Evolutionary conservation across 2,329 filamentous ascomycete genomes (phyloP).

Genomic region (Paraphoma sp.): DNA sequence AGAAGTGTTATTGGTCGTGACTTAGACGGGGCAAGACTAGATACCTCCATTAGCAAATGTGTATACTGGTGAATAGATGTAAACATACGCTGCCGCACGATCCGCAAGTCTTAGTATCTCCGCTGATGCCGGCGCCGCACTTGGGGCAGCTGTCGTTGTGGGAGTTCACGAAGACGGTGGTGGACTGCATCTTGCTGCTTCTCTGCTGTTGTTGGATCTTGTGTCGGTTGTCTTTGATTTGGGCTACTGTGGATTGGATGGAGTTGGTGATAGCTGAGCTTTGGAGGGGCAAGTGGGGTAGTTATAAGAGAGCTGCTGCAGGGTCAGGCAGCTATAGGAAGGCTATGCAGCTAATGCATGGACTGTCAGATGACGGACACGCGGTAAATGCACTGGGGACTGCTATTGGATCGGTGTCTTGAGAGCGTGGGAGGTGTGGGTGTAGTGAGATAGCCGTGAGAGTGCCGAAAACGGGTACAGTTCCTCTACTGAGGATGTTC

Average conservation of each 20-base stretch:
- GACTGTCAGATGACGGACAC: constrained; percentile 39
- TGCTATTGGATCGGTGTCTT: constrained; percentile 29
- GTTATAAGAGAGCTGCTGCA: constrained; percentile 32
- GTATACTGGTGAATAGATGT: no score
- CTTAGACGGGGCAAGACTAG: constrained; percentile 35
- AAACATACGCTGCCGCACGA: constrained; percentile 48
- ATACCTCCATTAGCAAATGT: not conserved
- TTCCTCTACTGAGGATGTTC: no score
- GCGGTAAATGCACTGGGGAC: constrained; percentile 22
- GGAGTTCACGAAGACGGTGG: constrained; percentile 35
- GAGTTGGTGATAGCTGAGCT: constrained; percentile 16
- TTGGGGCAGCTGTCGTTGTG: constrained; percentile 46
- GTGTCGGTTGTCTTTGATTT: not conserved
- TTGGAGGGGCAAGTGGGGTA: constrained; percentile 46
- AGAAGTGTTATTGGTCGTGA: not conserved
- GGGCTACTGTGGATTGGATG: constrained; percentile 2
- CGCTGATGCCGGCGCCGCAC: constrained; percentile 43
- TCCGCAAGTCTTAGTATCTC: constrained; percentile 44
- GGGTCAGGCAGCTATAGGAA: constrained; percentile 20
- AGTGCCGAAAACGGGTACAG: no score
- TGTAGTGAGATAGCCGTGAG: not conserved
- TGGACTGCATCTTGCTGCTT: constrained; percentile 34
- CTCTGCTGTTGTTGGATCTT: constrained; percentile 1
- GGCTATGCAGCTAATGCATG: constrained; percentile 31
- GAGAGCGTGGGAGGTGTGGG: constrained; percentile 11